Conservation (phyloP, 2,329 filamentous ascomycete species). For the Myriangium duriaei region DNA sequence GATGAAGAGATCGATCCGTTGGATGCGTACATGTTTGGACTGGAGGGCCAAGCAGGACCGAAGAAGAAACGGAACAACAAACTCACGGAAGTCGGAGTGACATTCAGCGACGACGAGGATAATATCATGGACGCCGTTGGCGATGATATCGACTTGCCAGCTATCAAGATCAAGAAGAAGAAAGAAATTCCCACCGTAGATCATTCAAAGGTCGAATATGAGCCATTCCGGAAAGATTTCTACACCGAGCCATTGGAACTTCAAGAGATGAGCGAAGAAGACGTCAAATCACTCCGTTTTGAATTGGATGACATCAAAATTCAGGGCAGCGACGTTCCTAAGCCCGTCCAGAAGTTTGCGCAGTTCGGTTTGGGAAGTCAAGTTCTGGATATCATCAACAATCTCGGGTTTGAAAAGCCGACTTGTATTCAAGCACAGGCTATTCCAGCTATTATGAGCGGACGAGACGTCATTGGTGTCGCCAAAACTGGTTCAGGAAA, state of each 20-base stretch:
- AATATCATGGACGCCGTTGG: conserved; percentile 50
- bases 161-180: conserved; percentile 63
- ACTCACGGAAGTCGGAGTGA: conserved; percentile 59
- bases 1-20: conserved; percentile 76
- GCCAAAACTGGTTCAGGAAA: conserved; percentile 98
- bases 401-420: conserved; percentile 72
- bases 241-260: conserved; percentile 85
- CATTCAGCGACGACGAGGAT: conserved; percentile 79
- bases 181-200: conserved; percentile 86
- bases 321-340: conserved; percentile 73
- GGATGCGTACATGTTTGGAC: conserved; percentile 88
- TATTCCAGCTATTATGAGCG: conserved; percentile 89
- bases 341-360: conserved; percentile 91
- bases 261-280: conserved; percentile 68
- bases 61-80: conserved; percentile 26
- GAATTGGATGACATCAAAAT: conserved; percentile 96
- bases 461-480: conserved; percentile 87
- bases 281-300: conserved; percentile 66
- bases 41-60: conserved; percentile 39
- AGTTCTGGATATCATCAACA: conserved; percentile 72
- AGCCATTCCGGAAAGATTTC: conserved; percentile 84
- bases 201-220: conserved; percentile 74
- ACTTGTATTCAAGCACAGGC: conserved; percentile 94
- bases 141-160: conserved; percentile 50
- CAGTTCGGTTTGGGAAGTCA: conserved; percentile 84